Percentiles rank a stretch among this genome's conserved stretches.
Evolutionary conservation across 257 asterid species (phyloP).

Genomic region (Solanum okadae): DNA sequence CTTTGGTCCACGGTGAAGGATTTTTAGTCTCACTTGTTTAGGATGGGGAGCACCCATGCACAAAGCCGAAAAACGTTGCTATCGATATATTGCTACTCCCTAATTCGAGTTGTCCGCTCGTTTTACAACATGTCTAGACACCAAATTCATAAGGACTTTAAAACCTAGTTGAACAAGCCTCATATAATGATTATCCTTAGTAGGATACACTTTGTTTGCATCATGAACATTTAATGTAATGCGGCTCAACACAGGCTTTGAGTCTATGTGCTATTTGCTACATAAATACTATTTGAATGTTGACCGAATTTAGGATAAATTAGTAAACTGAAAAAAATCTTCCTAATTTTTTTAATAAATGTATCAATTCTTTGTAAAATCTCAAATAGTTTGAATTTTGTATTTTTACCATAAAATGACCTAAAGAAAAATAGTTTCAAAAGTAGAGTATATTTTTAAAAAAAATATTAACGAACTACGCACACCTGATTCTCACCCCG

Average conservation of each 20-base stretch:
- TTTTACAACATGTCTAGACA: neutral
- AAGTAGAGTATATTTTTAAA: too few relatives aligned
- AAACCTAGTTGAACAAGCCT: neutral
- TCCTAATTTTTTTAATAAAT: too few relatives aligned
- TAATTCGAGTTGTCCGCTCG: neutral
- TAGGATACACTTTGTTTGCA: neutral
- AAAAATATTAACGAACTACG: too few relatives aligned
- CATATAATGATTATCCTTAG: neutral
- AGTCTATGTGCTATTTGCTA: too few relatives aligned
- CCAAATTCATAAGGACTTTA: neutral
- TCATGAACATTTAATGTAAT: neutral
- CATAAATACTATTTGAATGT: too few relatives aligned
- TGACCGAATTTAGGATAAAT: too few relatives aligned
- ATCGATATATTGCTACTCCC: neutral
- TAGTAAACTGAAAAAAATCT: too few relatives aligned
- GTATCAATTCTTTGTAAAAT: too few relatives aligned
- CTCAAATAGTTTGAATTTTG: too few relatives aligned
- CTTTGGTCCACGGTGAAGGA: rapidly evolving
- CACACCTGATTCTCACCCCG: too few relatives aligned
- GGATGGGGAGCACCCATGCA: neutral
- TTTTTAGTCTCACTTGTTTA: neutral
- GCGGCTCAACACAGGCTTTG: neutral
- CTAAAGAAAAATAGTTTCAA: too few relatives aligned
- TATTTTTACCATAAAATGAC: too few relatives aligned
- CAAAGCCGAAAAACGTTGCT: neutral